Conservation (phyloP, 345 rosid species). For the Gossypium arboreum region DNA sequence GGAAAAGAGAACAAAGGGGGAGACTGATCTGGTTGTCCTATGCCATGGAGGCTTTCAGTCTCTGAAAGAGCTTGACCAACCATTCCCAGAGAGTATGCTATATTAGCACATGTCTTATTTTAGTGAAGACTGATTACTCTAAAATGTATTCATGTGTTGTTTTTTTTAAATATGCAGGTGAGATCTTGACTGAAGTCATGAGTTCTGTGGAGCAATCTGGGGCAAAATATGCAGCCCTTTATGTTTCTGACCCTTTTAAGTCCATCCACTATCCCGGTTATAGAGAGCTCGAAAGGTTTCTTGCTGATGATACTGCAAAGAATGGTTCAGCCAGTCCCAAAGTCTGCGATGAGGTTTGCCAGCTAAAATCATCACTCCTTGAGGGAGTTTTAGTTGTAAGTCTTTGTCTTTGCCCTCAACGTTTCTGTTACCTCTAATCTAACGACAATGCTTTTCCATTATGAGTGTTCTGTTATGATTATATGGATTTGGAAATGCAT, state of each 20-base stretch:
- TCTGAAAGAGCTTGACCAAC: conserved; percentile 32
- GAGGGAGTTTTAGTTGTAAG: conserved; percentile 91
- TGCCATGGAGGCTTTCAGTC: conserved; percentile 53
- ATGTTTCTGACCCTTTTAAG: conserved; percentile 69
- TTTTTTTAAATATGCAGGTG: conserved; percentile 42
- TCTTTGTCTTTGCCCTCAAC: conserved; percentile 14
- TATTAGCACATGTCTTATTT: conserved; percentile 1
- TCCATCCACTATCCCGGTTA: conserved; percentile 52
- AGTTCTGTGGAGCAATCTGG: conserved; percentile 61
- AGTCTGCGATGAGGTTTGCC: conserved; percentile 77
- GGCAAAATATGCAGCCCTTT: conserved; percentile 66
- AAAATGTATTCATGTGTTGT: conserved; percentile 5
- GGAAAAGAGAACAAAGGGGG: conserved; percentile 55
- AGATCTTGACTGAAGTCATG: conserved; percentile 60
- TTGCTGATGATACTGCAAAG: conserved; percentile 53
- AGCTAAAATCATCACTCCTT: conserved; percentile 76
- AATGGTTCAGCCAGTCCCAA: conserved; percentile 40
- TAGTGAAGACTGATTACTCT: conserved; percentile 9
- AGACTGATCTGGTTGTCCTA: conserved; percentile 66
- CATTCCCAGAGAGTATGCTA: conserved; percentile 56
- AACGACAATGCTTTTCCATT: neutral
- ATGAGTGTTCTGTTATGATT: neutral
- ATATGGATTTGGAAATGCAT: neutral
- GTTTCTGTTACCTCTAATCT: neutral
- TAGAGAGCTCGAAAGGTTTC: conserved; percentile 69